Base-by-base conservation (phyloP, 129 eudicot genomes). In the Pseudognaphalium luteoalbum region DNA sequence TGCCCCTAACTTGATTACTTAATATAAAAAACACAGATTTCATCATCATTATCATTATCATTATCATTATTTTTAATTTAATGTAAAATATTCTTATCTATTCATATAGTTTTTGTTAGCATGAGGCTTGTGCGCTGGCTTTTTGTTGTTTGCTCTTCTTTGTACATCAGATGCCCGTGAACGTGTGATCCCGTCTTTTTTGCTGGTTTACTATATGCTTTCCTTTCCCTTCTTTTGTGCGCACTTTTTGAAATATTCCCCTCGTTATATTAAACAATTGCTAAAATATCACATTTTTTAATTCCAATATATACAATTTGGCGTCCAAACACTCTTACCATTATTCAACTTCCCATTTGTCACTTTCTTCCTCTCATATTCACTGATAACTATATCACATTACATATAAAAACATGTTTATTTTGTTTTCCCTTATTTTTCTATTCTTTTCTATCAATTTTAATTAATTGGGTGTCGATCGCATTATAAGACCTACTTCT, bases 181-280 rank as follows among this genome's bases (percentile, higher is more conserved):
- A 65, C 66, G 73, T 76, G 80, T 76, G 80, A 76, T 50, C 54
- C 80, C 73, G 66, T 65, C 80, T 35, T 64, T 30, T 75, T 75
- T 50, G 72, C 65, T 65, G 80, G 33, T 64, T 65, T 66, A 75
- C 47, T 25, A 0, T 25, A 25, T n/a, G n/a, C 28, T 25, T 25
- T 25, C 1, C 71, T 47, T 47, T 41, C 6, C 12, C 54, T 47
- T 47, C 54, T 47, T n/a, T 72, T 72, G 34, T 56, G 76, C 54
- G 20, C 77, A 34, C 21, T 75, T n/a, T 75, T 75, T 75, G 7
- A 64, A 47, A 65, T 65, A 47, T 64, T 51, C 65, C 65, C 72
- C 65, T 75, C 35, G 11, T 19, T 20, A 10, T 44, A 51, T 75
- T 63, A 66, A 76, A 64, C 32, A 6, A 0, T 65, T 75, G 19